A percentile compares a stretch with the other conserved stretches of the same genome.
Conservation (phyloP, 441 rosid genomes). For the Jatropha multifida region DNA sequence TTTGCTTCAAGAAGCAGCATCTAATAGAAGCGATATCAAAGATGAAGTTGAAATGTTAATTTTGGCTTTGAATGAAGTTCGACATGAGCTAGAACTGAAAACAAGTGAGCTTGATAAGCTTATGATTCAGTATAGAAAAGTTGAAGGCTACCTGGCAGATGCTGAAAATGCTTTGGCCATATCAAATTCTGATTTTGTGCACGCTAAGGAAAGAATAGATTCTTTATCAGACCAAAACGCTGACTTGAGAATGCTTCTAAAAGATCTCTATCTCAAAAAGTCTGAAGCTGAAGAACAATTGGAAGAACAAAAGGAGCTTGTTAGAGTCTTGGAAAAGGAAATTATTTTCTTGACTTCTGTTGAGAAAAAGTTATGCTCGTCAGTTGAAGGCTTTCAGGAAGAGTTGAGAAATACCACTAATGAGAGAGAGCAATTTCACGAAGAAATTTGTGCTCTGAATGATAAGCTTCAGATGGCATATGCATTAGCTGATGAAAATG, state of each 20-base stretch:
- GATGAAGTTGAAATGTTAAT: constrained; percentile 69
- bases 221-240: constrained; percentile 62
- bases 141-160: constrained; percentile 51
- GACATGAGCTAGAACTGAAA: constrained; percentile 63
- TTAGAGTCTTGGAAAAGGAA: constrained; percentile 74
- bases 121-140: constrained; percentile 48
- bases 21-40: constrained; percentile 62
- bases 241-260: constrained; percentile 61
- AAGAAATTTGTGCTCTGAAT: constrained; percentile 60
- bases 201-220: constrained; percentile 56
- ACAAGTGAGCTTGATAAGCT: constrained; percentile 59
- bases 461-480: constrained; percentile 68
- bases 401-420: constrained; percentile 43
- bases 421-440: constrained; percentile 65
- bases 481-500: constrained; percentile 85
- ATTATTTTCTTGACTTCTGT: constrained; percentile 55
- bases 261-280: constrained; percentile 64
- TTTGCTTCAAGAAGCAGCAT: constrained; percentile 87
- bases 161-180: constrained; percentile 51
- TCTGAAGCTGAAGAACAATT: constrained; percentile 67
- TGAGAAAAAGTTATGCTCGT: constrained; percentile 46
- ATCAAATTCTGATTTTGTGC: constrained; percentile 53
- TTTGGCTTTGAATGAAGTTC: constrained; percentile 49
- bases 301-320: constrained; percentile 71
- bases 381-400: constrained; percentile 52